A percentile compares a stretch with the other conserved stretches of the same genome.
Evolutionary conservation across 1,284 basidiomycete genomes (phyloP).

Genomic region (Trametes polyzona): DNA sequence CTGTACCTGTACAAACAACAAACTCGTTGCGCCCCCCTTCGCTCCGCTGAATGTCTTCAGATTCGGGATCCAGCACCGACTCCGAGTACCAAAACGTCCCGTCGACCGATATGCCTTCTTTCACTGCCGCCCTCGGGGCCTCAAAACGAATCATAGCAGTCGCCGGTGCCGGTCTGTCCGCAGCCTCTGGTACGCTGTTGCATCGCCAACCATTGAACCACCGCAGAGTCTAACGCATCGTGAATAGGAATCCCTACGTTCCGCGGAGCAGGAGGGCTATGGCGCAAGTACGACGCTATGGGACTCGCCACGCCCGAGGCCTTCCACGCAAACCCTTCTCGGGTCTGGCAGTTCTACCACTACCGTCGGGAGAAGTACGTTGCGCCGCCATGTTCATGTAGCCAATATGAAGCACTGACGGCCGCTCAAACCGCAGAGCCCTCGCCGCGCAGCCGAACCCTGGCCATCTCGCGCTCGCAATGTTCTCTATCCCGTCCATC

Average conservation of each 20-base stretch:
- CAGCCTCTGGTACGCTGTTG: slow-evolving; percentile 50
- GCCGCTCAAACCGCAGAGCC: slow-evolving; percentile 40
- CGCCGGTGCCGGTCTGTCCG: slow-evolving; percentile 63
- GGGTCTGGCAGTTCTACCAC: slow-evolving; percentile 72
- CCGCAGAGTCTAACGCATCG: neutral
- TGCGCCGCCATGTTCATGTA: neutral
- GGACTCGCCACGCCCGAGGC: slow-evolving; percentile 61
- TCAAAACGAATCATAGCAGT: slow-evolving; percentile 55
- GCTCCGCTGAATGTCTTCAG: slow-evolving; percentile 1
- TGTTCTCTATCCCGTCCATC: slow-evolving; percentile 45
- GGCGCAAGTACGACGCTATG: slow-evolving; percentile 61
- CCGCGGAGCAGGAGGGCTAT: slow-evolving; percentile 61
- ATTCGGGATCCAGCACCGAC: neutral
- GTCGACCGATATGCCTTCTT: slow-evolving; percentile 36
- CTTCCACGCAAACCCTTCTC: slow-evolving; percentile 54
- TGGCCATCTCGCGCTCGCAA: slow-evolving; percentile 57
- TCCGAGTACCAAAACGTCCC: neutral
- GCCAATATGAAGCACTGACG: neutral
- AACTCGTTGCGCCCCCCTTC: neutral
- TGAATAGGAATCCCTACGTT: slow-evolving; percentile 63
- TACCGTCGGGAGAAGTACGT: slow-evolving; percentile 55
- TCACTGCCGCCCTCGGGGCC: slow-evolving; percentile 35
- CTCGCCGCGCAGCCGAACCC: slow-evolving; percentile 55
- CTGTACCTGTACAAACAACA: neutral
- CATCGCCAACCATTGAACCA: neutral